Base-by-base conservation (phyloP, 345 rosid species). In the Gossypium sturtianum region DNA sequence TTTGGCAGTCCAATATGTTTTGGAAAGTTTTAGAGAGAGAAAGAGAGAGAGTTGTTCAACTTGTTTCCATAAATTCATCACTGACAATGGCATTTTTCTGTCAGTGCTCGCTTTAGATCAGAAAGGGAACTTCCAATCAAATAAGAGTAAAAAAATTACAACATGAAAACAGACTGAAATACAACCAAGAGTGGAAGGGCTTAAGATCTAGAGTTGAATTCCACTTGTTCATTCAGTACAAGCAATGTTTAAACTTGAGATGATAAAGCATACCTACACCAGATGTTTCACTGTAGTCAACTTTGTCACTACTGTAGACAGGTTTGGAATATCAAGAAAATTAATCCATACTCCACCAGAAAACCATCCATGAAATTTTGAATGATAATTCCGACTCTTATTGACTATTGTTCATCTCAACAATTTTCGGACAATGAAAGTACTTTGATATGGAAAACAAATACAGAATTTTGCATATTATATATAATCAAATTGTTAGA, bases 21-120 rank as follows among this genome's bases (percentile, higher is more conserved):
- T 69, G 58, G 59, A 51, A 15, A 22, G 27, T 49, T 49, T 67
- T 12, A 20, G 8, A 9, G 4, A 17, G 1, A 12, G 25, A 22
- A 10, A 23, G 41, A 25, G 43, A 25, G 23, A 27, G 23, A 27
- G 6, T 43, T 25, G 72, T 49, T 68, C 22, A 48, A 49, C 72
- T 68, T 7, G 7, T 49, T 49, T 49, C 44, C 19, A 7, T 3
- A 25, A 49, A 49, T 9, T 69, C 45, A 51, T 69, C 45, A 69
- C 56, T 15, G 54, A 23, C 71, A 66, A 48, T 69, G 59, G 45
- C 60, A 69, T 70, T 57, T 29, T 67, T 45, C 59, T 29, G n/a
- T 10, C 60, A 27, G 47, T 27, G 59, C 60, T 52, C 15, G 3
- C 47, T 47, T 51, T 17, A 70, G 73, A 52, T 29, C 45, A 53